Percentiles rank a stretch among this genome's conserved stretches.
These are phyloP conservation scores for Alnus glutinosa DNA, from an alignment of 306 rosid species.

Conservation along the genomic window DNA sequence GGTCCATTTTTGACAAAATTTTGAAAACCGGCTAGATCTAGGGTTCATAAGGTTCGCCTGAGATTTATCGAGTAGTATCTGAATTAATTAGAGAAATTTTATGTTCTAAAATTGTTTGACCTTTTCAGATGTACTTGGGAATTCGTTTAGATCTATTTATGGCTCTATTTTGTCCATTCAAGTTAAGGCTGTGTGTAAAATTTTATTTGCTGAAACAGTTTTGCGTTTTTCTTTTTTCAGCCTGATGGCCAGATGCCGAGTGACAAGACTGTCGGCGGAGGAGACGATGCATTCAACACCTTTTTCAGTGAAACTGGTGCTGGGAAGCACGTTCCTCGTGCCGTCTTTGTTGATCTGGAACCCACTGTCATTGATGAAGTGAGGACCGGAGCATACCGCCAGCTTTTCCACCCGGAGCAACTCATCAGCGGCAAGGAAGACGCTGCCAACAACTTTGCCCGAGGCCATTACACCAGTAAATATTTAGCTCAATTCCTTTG, in stretches of 20 bases:
- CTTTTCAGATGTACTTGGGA: too few species aligned
- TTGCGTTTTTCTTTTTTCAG: constrained; percentile 22
- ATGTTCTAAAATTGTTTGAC: too few species aligned
- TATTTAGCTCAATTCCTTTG: background rate
- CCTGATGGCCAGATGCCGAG: constrained; percentile 89
- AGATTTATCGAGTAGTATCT: too few species aligned
- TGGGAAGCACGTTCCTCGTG: constrained; percentile 89
- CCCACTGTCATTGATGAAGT: constrained; percentile 95
- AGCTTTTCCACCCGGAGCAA: constrained; percentile 92
- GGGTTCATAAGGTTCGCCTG: background rate
- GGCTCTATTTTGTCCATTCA: background rate
- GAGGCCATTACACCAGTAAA: constrained; percentile 79
- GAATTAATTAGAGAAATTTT: too few species aligned
- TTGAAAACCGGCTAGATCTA: background rate
- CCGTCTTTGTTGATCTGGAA: constrained; percentile 83
- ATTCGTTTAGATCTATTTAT: too few species aligned
- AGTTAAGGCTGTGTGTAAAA: background rate
- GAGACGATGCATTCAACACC: constrained; percentile 90
- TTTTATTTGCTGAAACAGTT: background rate
- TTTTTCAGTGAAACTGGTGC: constrained; percentile 90
- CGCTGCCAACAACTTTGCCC: constrained; percentile 91
- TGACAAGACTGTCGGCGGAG: constrained; percentile 82
- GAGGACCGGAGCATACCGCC: constrained; percentile 82
- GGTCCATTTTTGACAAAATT: background rate
- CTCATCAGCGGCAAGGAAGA: constrained; percentile 92